These are phyloP conservation scores for Aphanoascus verrucosus DNA, from an alignment of 2,329 filamentous ascomycete species.

Conservation along the genomic window DNA sequence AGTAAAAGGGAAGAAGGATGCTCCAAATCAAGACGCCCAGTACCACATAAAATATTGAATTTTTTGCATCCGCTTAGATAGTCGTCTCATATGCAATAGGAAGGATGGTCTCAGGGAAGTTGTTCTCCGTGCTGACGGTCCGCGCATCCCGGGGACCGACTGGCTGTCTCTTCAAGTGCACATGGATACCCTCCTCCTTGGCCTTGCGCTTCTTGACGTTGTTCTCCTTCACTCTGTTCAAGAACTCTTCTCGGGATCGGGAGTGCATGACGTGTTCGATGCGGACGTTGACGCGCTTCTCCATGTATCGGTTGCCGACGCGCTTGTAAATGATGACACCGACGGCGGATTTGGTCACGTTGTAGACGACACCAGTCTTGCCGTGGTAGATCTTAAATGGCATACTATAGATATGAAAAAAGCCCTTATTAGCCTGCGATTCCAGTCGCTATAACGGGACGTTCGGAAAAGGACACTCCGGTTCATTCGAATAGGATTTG, in stretches of 20 bases:
- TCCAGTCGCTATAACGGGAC: background rate
- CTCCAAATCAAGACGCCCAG: conserved; percentile 19
- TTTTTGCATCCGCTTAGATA: conserved; percentile 57
- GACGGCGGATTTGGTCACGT: conserved; percentile 95
- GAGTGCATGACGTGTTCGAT: conserved; percentile 94
- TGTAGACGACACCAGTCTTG: conserved; percentile 97
- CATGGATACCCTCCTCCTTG: conserved; percentile 74
- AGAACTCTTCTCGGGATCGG: conserved; percentile 92
- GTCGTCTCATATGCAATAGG: conserved; percentile 96
- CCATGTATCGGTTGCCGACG: conserved; percentile 98
- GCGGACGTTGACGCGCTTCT: conserved; percentile 99
- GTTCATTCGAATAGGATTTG: background rate
- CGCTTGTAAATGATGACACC: conserved; percentile 99
- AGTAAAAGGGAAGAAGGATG: conserved; percentile 18
- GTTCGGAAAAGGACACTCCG: background rate
- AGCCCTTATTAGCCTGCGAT: conserved; percentile 13
- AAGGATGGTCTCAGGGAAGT: conserved; percentile 80
- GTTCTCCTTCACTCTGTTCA: conserved; percentile 93
- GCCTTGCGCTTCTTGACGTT: conserved; percentile 85
- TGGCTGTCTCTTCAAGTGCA: conserved; percentile 89
- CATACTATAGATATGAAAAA: conserved; percentile 53
- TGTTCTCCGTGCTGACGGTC: conserved; percentile 69
- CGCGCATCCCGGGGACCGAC: conserved; percentile 66
- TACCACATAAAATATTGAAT: conserved; percentile 25
- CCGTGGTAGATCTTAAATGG: conserved; percentile 99